Conservation (phyloP, 257 asterid genomes). For the Haberlea rhodopensis region DNA sequence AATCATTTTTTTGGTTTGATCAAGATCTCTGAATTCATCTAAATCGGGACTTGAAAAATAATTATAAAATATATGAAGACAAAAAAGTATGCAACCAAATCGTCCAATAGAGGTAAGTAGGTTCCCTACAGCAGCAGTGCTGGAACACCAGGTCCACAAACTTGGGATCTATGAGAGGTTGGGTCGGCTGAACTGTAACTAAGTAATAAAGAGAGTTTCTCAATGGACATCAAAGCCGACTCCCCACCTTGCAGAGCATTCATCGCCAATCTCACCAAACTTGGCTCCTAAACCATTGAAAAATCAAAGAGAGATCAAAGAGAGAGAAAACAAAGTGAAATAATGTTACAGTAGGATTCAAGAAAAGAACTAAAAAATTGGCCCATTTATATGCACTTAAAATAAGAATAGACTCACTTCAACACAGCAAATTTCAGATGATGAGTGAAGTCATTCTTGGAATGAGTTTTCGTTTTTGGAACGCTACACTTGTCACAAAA, state of each 20-base stretch:
- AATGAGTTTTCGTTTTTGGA: constrained; percentile 4
- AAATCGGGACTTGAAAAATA: constrained; percentile 51
- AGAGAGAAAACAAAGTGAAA: not conserved
- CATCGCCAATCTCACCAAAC: constrained; percentile 87
- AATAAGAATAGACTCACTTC: constrained; percentile 6
- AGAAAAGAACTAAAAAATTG: constrained; percentile 6
- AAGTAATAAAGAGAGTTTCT: constrained; percentile 58
- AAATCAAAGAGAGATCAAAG: constrained; percentile 27
- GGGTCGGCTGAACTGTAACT: constrained; percentile 75
- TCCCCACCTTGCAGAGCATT: constrained; percentile 88
- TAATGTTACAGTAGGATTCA: not conserved
- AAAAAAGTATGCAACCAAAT: constrained; percentile 70
- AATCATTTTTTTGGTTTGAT: constrained; percentile 28
- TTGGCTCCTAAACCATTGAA: constrained; percentile 62
- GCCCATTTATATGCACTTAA: constrained; percentile 1
- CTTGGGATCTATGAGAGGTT: constrained; percentile 70
- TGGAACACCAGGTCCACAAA: constrained; percentile 76
- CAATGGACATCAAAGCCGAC: constrained; percentile 65
- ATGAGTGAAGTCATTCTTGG: constrained; percentile 9
- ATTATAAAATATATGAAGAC: constrained; percentile 63
- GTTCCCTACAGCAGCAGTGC: constrained; percentile 78
- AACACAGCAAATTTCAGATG: not conserved
- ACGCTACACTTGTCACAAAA: constrained; percentile 1
- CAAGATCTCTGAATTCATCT: constrained; percentile 35
- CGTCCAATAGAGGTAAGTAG: constrained; percentile 72